A percentile compares a stretch with the other conserved stretches of the same genome.
Evolutionary conservation across 257 asterid species (phyloP).

Genomic region (Solanum stenotomum): DNA sequence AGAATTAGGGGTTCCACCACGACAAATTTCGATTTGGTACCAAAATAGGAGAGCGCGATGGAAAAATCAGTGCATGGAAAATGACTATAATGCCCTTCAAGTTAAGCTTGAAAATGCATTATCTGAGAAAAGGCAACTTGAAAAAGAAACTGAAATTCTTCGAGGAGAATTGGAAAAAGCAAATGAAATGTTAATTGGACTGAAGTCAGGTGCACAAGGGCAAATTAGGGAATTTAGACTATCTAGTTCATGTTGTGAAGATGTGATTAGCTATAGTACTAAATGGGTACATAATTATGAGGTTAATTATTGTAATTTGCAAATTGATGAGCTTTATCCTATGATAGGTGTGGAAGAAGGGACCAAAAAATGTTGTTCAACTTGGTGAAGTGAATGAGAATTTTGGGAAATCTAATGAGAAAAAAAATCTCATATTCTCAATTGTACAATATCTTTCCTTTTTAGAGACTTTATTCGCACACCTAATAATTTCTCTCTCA

Average conservation of each 20-base stretch:
- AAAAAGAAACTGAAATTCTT: constrained; percentile 42
- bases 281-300: constrained; percentile 32
- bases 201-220: constrained; percentile 6
- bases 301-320: constrained; percentile 9
- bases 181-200: constrained; percentile 27
- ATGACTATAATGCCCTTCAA: constrained; percentile 57
- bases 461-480: background rate
- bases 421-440: background rate
- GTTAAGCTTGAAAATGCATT: constrained; percentile 47
- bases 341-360: constrained; percentile 31
- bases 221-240: constrained; percentile 9
- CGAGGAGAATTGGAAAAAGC: constrained; percentile 47
- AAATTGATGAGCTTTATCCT: constrained; percentile 63
- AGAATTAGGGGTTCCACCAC: constrained; percentile 63
- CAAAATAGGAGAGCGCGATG: constrained; percentile 88
- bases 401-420: background rate
- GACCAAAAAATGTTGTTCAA: background rate
- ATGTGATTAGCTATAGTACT: constrained; percentile 17
- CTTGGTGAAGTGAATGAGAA: background rate
- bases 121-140: constrained; percentile 47
- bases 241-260: constrained; percentile 52
- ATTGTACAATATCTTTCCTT: background rate
- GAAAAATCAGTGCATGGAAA: constrained; percentile 74
- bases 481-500: background rate
- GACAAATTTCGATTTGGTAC: constrained; percentile 86